phyloP scores from a whole-genome alignment of 2,329 filamentous ascomycete genomes.

The Monascus ruber region DNA sequence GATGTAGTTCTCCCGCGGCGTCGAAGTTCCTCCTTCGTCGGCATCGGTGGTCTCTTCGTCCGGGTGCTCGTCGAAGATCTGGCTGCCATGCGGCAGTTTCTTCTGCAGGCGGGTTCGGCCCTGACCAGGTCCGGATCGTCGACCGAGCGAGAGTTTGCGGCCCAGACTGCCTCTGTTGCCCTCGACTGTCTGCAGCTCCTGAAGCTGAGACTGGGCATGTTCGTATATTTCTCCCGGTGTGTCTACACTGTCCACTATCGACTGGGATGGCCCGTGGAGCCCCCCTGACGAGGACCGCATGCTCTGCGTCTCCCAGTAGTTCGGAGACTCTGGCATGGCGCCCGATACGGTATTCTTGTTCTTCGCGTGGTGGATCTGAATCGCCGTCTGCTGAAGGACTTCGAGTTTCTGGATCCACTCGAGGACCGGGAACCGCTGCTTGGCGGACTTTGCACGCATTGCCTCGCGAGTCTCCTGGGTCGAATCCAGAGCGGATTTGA shows the following conservation, averaged over 20 bases:
- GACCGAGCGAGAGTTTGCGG: constrained; percentile 28
- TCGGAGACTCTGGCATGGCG: no score
- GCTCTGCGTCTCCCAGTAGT: no score
- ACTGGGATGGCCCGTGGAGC: no score
- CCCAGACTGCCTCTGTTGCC: constrained; percentile 21
- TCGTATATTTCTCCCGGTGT: no score
- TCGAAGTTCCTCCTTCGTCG: constrained; percentile 7
- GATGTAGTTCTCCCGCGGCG: no score
- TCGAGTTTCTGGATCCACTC: constrained; percentile 57
- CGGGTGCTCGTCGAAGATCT: constrained; percentile 11
- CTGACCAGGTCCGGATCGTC: constrained; percentile 30
- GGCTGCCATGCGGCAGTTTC: constrained; percentile 9
- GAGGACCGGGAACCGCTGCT: constrained; percentile 55
- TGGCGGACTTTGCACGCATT: constrained; percentile 54
- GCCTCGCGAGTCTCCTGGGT: constrained; percentile 44
- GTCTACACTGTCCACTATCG: no score
- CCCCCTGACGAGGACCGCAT: no score
- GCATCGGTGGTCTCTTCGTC: constrained; percentile 15
- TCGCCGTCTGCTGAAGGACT: constrained; percentile 49
- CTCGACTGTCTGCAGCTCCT: constrained; percentile 1
- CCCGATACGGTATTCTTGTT: constrained; percentile 9
- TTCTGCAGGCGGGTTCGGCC: constrained; percentile 17
- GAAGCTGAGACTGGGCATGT: no score
- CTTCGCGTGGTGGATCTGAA: constrained; percentile 44
- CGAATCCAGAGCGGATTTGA: constrained; percentile 49